Conservation (phyloP, 306 rosid species). For the Fragaria vesca region DNA sequence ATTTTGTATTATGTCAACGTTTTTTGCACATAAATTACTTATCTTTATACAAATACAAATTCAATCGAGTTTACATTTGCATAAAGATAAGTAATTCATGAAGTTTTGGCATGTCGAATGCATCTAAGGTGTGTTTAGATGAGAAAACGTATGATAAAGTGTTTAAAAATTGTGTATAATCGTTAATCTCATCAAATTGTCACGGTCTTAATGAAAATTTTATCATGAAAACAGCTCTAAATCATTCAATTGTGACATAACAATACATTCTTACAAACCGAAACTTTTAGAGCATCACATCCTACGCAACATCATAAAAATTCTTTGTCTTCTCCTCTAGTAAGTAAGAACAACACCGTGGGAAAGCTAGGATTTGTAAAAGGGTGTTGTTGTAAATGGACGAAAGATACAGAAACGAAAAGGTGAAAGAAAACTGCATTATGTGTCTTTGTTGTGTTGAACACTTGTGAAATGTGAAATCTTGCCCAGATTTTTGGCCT, state of each 20-base stretch:
- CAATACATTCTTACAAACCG: background rate
- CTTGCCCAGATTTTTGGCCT: slow-evolving; percentile 14
- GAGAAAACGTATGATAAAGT: no score
- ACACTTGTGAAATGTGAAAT: background rate
- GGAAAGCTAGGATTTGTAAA: background rate
- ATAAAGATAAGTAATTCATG: no score
- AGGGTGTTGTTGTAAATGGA: slow-evolving; percentile 18
- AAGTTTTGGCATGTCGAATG: no score
- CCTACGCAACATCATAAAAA: background rate
- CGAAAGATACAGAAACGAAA: background rate
- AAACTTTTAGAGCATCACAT: background rate
- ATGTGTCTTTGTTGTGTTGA: background rate
- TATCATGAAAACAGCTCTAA: background rate
- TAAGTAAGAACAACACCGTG: background rate
- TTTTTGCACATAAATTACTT: background rate
- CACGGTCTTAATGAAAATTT: no score
- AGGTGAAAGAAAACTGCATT: background rate
- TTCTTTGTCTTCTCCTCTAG: background rate
- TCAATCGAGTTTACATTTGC: no score
- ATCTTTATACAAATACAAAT: background rate
- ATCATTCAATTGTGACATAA: background rate
- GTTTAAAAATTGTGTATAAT: no score
- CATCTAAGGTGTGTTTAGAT: no score
- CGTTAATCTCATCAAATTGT: no score
- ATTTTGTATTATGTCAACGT: background rate